Evolutionary conservation across 2,329 filamentous ascomycete genomes (phyloP), one percentile per base, ranked within the genome.

Genomic region (Aspergillus sp.): DNA sequence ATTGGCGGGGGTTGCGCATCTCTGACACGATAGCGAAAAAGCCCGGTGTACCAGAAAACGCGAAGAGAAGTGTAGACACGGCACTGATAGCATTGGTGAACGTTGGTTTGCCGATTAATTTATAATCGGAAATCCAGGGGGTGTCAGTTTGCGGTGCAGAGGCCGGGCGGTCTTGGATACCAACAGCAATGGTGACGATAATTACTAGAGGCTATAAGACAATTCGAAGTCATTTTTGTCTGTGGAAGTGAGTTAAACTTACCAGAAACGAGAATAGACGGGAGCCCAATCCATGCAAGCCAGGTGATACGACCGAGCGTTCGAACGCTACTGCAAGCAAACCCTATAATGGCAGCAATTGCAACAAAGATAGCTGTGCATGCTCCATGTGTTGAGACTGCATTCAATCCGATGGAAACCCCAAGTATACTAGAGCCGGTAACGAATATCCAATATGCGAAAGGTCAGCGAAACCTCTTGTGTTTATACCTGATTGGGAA

Each of bases 341-440:
- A 53, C 2, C 53, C 55, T 2, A 58, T n/a, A 20, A 61, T 47
- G 0, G 55, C 53, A 0, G 58, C 47, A 17, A 64, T 37, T 7
- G 53, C 53, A 13, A 52, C 48, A 35, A 55, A 62, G 2, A 53
- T 44, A 6, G 59, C 58, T 1, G 56, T 64, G 52, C 54, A 48
- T 30, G 49, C 51, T 54, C 59, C 68, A 45, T 72, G 69, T 0
- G 57, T 51, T 0, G 68, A 71, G 1, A 73, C 48, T 2, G 70
- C 59, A 45, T 73, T 73, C 7, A 73, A 51, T 0, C 56, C 63
- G 30, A 70, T 71, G 0, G 68, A 72, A 5, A 68, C 57, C 10
- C 71, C 61, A 3, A 73, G 56, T 50, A 75, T 65, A 6, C 64
- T 70, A 15, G 69, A 70, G 41, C 70, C 72, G 44, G 62, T 53